Base-by-base conservation (phyloP, 192 early-diverging fungal species). In the Geranomyces michiganensis region DNA sequence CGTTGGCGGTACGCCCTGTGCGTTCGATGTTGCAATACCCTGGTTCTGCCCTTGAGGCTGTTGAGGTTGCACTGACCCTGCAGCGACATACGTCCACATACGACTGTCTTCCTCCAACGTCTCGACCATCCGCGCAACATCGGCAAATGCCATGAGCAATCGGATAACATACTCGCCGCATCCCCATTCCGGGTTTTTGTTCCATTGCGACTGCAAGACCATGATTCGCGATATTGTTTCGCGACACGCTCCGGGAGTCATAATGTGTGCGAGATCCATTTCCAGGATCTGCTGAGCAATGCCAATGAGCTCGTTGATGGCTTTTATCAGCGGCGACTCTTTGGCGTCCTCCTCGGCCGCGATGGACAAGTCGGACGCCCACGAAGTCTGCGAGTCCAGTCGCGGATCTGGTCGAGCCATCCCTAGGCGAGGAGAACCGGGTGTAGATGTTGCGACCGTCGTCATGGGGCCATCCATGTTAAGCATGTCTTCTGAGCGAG, bases 211-310 rank as follows among this genome's bases (percentile, higher is more conserved):
- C 24, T 90, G 90, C 30, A 90, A 82, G 0, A 68, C 68, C 46
- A 89, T 84, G 22, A 94, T 76, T 24, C 81, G 76, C 10, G 80
- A 69, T 15, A 92, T 85, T 45, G 88, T 73, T n/a, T 79, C 78
- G 26, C 84, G 84, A 55, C 87, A 90, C 0, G 80, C 78, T 10
- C 82, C 81, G 17, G 87, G 77, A 36, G 84, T 87, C 74, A 91
- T 87, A 30, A 92, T 62, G 27, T 65, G 33, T 15, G 86, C 82
- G 0, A 85, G 67, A 63, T 76, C 79, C 55, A 89, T 89, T 71
- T 94, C 92, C 14, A 94, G 77, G 55, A 93, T 88, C 13, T 81
- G 78, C 60, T 92, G 90, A 0, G 92, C 89, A n/a, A 89, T 71
- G 3, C 78, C 70, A 59, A 91, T 92, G 3, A 93, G 75, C 41